Evolutionary conservation across 257 asterid genomes (phyloP), one percentile per base, ranked within the genome.

Genomic region (Hygrophila difformis): DNA sequence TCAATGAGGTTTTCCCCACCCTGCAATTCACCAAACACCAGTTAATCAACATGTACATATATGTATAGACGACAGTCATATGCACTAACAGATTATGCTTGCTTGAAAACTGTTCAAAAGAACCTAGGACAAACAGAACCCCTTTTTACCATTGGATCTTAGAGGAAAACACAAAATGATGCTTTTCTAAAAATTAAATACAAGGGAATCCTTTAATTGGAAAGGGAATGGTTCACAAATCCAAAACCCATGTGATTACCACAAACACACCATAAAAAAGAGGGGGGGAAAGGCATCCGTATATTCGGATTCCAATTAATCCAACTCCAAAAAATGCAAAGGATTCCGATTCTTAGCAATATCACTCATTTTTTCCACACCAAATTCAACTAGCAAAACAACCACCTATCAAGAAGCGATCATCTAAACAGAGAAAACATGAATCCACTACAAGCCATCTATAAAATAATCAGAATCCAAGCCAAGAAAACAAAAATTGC

Each of bases 1-100:
- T 88, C 82, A 88, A 69, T 19, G 94, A 88, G 52, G 97, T 88
- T 79, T 88, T 88, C 48, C 97, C 97, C 54, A 88, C 97, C 78
- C 97, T 88, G 93, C 78, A 73, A 56, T 66, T 24, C 26, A 55
- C 51, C 36, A 40, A 44, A 13, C 14, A 36, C 9, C 31, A 1
- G 45, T 18, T 44, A 47, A 51, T 23, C 39, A 40, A 12, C 48
- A 12, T 5, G 23, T 1, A 34, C 33, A 42, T 8, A 7, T 16
- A 47, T 13, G 18, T 5, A n/a, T n/a, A n/a, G n/a, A n/a, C n/a
- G 6, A 39, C 2, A 36, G 7, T 26, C 11, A 8, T 43, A 21
- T 33, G 14, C 0, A 18, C 41, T 19, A 18, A 24, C 5, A 47
- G 16, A 13, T 29, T 18, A 39, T 13, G 24, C 28, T 11, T 8